These are phyloP conservation scores for Gilbertella persicaria DNA, from an alignment of 371 early-diverging fungal genomes.

Conservation along the genomic window DNA sequence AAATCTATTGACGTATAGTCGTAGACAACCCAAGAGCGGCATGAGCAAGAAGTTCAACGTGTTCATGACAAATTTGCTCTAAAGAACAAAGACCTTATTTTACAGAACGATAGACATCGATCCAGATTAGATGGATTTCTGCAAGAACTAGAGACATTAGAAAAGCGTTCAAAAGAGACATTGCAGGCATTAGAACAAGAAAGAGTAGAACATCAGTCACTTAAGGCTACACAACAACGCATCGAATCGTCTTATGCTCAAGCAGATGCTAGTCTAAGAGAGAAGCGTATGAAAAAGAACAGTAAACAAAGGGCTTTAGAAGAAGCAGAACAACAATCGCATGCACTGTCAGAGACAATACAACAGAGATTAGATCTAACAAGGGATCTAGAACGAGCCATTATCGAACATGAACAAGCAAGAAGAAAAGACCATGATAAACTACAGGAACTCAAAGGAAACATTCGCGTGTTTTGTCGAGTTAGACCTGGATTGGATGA, in stretches of 20 bases:
- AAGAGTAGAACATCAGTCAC: conserved; percentile 3
- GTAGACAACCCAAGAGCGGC: conserved; percentile 6
- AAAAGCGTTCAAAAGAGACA: not conserved
- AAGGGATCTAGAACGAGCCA: conserved; percentile 59
- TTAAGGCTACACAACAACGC: not conserved
- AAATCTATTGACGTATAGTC: not conserved
- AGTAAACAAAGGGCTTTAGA: not conserved
- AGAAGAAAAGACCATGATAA: conserved; percentile 89
- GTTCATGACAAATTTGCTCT: conserved; percentile 4
- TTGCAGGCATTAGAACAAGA: not conserved
- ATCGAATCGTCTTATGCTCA: not conserved
- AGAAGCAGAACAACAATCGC: not conserved
- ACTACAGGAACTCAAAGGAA: conserved; percentile 96
- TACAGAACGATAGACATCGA: conserved; percentile 2
- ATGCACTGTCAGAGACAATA: conserved; percentile 16
- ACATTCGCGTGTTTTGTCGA: conserved; percentile 97
- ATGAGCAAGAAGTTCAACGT: conserved; percentile 5
- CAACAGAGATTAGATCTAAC: conserved; percentile 11
- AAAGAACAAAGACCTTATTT: conserved; percentile 8
- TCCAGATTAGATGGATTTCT: not conserved
- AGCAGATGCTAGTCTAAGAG: not conserved
- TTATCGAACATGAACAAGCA: conserved; percentile 76
- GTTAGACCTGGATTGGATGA: conserved; percentile 77
- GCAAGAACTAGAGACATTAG: not conserved
- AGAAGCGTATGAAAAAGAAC: not conserved